Evolutionary conservation across 2,329 filamentous ascomycete genomes (phyloP).

Genomic region (Ophiostoma sp.): DNA sequence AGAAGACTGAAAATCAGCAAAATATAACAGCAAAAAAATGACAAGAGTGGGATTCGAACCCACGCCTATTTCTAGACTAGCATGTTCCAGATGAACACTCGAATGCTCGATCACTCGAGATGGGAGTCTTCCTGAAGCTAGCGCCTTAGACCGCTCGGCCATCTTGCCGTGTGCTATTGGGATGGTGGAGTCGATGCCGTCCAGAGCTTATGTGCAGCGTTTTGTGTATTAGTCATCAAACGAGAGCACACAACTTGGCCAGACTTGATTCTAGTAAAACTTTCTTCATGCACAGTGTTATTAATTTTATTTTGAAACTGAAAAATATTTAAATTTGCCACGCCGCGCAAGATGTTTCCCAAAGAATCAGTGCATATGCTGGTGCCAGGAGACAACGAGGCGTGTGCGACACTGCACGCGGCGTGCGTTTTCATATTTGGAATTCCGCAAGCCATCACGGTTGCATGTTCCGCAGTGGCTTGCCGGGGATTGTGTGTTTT

Average conservation of each 20-base stretch:
- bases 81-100: conserved; percentile 9
- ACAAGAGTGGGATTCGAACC: conserved; percentile 12
- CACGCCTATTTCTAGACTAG: conserved; percentile 16
- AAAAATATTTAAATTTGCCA: not conserved
- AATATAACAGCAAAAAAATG: not conserved
- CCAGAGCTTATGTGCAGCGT: not conserved
- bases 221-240: not conserved
- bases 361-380: conserved; percentile 2
- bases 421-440: not conserved
- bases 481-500: not conserved
- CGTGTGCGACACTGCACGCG: not conserved
- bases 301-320: too few species aligned
- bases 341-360: not conserved
- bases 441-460: not conserved
- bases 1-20: not conserved
- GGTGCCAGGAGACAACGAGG: conserved; percentile 1
- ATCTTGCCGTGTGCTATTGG: not conserved
- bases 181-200: not conserved
- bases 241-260: too few species aligned
- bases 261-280: too few species aligned
- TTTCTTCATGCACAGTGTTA: too few species aligned
- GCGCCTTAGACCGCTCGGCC: conserved; percentile 9
- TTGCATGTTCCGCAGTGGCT: not conserved
- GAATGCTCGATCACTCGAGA: conserved; percentile 7
- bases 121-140: not conserved